Percentiles rank a stretch among this genome's conserved stretches.
These are phyloP conservation scores for Neofusicoccum laricinum DNA, from an alignment of 2,329 filamentous ascomycete species.

Conservation along the genomic window DNA sequence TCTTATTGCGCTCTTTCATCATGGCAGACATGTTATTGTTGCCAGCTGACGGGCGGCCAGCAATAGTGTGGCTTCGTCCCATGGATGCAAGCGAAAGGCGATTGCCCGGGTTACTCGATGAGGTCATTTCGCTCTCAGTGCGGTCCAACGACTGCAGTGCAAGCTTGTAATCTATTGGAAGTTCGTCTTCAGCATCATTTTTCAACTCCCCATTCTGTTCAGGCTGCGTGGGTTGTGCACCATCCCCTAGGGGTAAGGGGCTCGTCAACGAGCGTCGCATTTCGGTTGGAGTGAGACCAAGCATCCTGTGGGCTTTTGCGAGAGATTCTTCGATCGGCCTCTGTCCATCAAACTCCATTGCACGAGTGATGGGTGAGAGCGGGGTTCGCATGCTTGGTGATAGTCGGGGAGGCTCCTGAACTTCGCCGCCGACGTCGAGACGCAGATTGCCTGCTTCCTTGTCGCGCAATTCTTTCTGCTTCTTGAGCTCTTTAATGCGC, in stretches of 20 bases:
- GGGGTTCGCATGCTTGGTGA: constrained; percentile 9
- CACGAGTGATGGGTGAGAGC: constrained; percentile 13
- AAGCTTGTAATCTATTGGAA: constrained; percentile 40
- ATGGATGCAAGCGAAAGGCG: constrained; percentile 13
- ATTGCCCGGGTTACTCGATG: constrained; percentile 1
- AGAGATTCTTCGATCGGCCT: constrained; percentile 23
- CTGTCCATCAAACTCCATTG: constrained; percentile 2
- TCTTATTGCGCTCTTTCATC: constrained; percentile 14
- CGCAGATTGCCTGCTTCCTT: constrained; percentile 35
- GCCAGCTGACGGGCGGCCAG: constrained; percentile 1
- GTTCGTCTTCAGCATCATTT: constrained; percentile 8
- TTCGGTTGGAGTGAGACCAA: constrained; percentile 33
- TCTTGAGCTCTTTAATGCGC: constrained; percentile 56
- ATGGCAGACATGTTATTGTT: background rate
- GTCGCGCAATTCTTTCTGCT: constrained; percentile 55
- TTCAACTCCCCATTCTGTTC: constrained; percentile 8
- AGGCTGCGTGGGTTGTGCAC: background rate
- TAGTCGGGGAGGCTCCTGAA: background rate
- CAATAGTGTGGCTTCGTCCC: constrained; percentile 13
- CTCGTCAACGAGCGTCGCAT: constrained; percentile 17
- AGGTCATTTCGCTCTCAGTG: constrained; percentile 2
- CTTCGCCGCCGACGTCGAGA: constrained; percentile 19
- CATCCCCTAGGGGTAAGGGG: constrained; percentile 14
- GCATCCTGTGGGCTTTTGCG: constrained; percentile 41
- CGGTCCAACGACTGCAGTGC: constrained; percentile 31